These are phyloP conservation scores for Mucor plumbeus DNA, from an alignment of 371 early-diverging fungal genomes.

Conservation along the genomic window DNA sequence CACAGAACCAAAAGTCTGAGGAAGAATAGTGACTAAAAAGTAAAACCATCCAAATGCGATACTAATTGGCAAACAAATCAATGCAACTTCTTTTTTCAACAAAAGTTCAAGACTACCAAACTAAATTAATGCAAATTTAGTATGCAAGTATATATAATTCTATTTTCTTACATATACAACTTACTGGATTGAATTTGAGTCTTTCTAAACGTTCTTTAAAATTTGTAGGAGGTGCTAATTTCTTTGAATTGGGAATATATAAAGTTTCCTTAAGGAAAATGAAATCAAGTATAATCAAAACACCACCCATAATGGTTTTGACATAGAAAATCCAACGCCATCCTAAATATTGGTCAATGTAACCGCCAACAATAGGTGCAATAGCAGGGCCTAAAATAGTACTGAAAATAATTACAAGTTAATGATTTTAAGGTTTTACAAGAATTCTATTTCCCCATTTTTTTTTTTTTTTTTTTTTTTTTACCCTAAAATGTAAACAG, in stretches of 20 bases:
- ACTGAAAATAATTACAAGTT: conserved; percentile 21
- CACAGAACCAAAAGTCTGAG: conserved; percentile 38
- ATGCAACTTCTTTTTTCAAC: conserved; percentile 24
- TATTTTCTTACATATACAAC: background rate
- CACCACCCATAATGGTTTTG: conserved; percentile 55
- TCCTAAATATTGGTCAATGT: conserved; percentile 52
- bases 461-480: too few relatives aligned
- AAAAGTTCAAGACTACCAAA: conserved; percentile 36
- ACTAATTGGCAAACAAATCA: conserved; percentile 33
- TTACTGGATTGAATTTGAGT: conserved; percentile 48
- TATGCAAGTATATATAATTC: background rate
- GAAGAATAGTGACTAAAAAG: conserved; percentile 51
- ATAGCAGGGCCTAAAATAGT: conserved; percentile 59
- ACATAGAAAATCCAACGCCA: conserved; percentile 68
- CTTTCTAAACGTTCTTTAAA: conserved; percentile 20
- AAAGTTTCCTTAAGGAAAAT: conserved; percentile 61
- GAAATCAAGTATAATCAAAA: conserved; percentile 41
- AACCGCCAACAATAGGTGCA: conserved; percentile 63
- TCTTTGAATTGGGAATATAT: conserved; percentile 30
- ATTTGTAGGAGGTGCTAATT: background rate
- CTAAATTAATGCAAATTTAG: conserved; percentile 16
- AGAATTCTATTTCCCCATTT: background rate
- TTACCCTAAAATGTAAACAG: conserved; percentile 43
- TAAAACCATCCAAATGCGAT: conserved; percentile 58
- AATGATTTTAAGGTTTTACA: background rate